A percentile compares a stretch with the other conserved stretches of the same genome.
These are phyloP conservation scores for Saccharomycopsis amapae DNA, from an alignment of 805 yeast species.

Conservation along the genomic window DNA sequence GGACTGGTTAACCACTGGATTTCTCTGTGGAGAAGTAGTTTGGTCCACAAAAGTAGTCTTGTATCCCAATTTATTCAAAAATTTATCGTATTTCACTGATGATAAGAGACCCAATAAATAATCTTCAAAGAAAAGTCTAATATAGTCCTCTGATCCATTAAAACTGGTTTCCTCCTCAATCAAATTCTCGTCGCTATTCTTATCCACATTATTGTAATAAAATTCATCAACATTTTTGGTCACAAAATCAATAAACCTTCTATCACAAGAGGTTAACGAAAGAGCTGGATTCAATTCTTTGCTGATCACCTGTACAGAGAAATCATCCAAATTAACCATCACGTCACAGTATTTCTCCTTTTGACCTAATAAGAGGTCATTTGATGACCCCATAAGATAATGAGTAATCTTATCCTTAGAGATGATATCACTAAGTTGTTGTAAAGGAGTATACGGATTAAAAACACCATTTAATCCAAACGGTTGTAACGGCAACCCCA, in stretches of 20 bases:
- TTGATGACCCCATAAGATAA: slow-evolving; percentile 82
- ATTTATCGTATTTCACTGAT: slow-evolving; percentile 61
- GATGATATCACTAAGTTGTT: slow-evolving; percentile 72
- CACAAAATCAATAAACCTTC: slow-evolving; percentile 63
- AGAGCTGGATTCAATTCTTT: slow-evolving; percentile 36
- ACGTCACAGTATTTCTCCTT: slow-evolving; percentile 58
- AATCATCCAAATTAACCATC: slow-evolving; percentile 57
- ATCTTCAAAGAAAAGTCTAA: slow-evolving; percentile 84
- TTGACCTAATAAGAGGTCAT: slow-evolving; percentile 67
- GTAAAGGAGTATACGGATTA: slow-evolving; percentile 91
- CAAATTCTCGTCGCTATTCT: slow-evolving; percentile 34
- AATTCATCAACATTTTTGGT: slow-evolving; percentile 36
- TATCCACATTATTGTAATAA: slow-evolving; percentile 19
- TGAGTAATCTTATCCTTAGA: slow-evolving; percentile 45
- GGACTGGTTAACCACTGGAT: slow-evolving; percentile 9
- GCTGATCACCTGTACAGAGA: slow-evolving; percentile 41
- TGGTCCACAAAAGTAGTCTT: slow-evolving; percentile 31
- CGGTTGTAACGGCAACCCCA: slow-evolving; percentile 82
- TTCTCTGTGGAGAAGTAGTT: slow-evolving; percentile 24
- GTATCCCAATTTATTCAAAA: slow-evolving; percentile 34
- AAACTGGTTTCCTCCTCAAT: slow-evolving; percentile 32
- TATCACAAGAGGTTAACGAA: slow-evolving; percentile 53
- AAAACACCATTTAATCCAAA: slow-evolving; percentile 85
- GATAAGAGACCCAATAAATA: slow-evolving; percentile 73
- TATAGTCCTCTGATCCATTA: slow-evolving; percentile 80